A percentile compares a stretch with the other conserved stretches of the same genome.
Evolutionary conservation across 768 basidiomycete species (phyloP).

Genomic region (Suillus bovinus): DNA sequence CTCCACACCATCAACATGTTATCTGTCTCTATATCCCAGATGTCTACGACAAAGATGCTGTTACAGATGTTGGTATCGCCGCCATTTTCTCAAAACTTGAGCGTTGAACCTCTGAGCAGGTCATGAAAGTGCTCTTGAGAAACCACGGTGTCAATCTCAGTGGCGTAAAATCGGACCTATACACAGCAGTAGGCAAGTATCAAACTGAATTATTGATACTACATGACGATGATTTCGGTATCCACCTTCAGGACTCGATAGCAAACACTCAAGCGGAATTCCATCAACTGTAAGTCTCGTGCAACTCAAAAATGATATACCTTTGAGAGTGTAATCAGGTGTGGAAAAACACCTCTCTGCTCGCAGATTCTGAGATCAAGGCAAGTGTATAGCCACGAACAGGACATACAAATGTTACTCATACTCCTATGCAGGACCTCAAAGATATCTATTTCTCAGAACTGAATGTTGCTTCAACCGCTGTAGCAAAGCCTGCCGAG

Average conservation of each 20-base stretch:
- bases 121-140: conserved; percentile 67
- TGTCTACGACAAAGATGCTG: conserved; percentile 62
- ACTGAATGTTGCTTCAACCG: conserved; percentile 30
- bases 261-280: conserved; percentile 75
- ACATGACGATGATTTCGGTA: background rate
- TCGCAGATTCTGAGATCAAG: conserved; percentile 64
- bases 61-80: conserved; percentile 46
- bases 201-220: background rate
- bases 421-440: conserved; percentile 44
- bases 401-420: background rate
- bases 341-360: conserved; percentile 64
- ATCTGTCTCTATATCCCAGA: conserved; percentile 74
- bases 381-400: conserved; percentile 32
- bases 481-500: conserved; percentile 22
- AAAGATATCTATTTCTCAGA: conserved; percentile 64
- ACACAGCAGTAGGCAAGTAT: conserved; percentile 56
- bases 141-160: conserved; percentile 64
- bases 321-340: conserved; percentile 40
- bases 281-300: conserved; percentile 57
- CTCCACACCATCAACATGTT: conserved; percentile 56
- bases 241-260: conserved; percentile 56
- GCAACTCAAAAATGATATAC: conserved; percentile 2
- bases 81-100: background rate
- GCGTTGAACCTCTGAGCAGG: conserved; percentile 32
- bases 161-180: conserved; percentile 73